These are phyloP conservation scores for Ramaria sp. DNA, from an alignment of 768 basidiomycete species.

Conservation along the genomic window DNA sequence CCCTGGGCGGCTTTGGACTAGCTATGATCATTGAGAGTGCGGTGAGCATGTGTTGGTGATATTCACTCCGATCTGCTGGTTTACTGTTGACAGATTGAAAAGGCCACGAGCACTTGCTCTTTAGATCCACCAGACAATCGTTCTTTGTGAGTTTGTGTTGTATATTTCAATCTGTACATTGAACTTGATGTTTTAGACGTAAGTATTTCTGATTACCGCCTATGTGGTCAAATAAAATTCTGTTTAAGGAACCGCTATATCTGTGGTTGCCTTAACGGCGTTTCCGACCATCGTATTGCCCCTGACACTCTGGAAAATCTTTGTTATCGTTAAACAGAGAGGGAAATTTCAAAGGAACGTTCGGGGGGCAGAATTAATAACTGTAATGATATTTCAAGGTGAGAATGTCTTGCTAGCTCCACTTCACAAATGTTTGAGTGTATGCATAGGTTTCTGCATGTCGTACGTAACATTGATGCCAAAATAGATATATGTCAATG, in stretches of 20 bases:
- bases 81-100: not conserved
- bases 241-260: not conserved
- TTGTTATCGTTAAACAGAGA: not conserved
- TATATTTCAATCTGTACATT: not conserved
- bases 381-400: conserved; percentile 4
- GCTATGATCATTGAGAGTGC: not conserved
- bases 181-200: not conserved
- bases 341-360: not conserved
- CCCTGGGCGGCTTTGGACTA: not conserved
- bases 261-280: not conserved
- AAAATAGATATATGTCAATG: not conserved
- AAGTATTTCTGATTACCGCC: not conserved
- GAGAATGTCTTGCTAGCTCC: not conserved
- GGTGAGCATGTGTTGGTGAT: not conserved
- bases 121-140: conserved; percentile 2
- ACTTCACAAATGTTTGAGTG: not conserved
- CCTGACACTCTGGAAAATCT: conserved; percentile 1
- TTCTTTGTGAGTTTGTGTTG: not conserved
- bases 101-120: not conserved
- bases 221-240: not conserved
- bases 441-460: not conserved
- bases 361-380: not conserved
- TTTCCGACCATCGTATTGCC: not conserved
- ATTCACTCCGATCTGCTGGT: not conserved
- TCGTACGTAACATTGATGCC: not conserved